Evolutionary conservation across 495 filamentous ascomycete genomes (phyloP), one percentile per base, ranked within the genome.

Genomic region (Achaetomiella virescens): DNA sequence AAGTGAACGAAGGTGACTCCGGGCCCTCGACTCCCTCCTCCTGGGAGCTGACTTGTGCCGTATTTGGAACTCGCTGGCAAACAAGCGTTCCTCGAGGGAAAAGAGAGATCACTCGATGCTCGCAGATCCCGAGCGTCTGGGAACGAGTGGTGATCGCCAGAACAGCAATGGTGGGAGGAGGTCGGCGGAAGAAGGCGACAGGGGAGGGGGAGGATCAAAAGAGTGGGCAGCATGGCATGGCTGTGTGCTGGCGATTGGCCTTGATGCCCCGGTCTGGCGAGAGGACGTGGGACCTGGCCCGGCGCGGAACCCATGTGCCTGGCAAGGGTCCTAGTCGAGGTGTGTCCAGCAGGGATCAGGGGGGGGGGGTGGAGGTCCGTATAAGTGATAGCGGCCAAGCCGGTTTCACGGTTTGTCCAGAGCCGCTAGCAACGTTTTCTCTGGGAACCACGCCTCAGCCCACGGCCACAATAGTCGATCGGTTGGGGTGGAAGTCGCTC

Each of bases 131-230:
- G 46, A 44, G 54, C 21, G 54, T 1, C 17, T 50, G 46, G 45
- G 29, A 56, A 56, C 54, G 54, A 48, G 45, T 48, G 54, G 6
- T 49, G 42, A 49, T 56, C 45, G 45, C 15, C 44, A 31, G 54
- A 35, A 42, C 6, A 33, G 37, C 54, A 47, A 60, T 37, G 44
- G 47, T 45, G 21, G 15, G 18, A 43, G 29, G 51, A 18, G 31
- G 41, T 31, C 27, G 27, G 36, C 36, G 42, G 10, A 27, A 25
- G 33, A 41, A 14, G 18, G 29, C 43, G 59, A 54, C 59, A 61
- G 59, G 59, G 59, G 55, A 48, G 59, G 59, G 44, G 31, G 18
- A 48, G 35, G 44, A 29, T 57, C 53, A 58, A 61, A 61, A 57
- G 50, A 58, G 57, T 40, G 59, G 41, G 18, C 35, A 33, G 18